These are phyloP conservation scores for Bipolaris oryzae DNA, from an alignment of 2,329 filamentous ascomycete species.

Conservation along the genomic window DNA sequence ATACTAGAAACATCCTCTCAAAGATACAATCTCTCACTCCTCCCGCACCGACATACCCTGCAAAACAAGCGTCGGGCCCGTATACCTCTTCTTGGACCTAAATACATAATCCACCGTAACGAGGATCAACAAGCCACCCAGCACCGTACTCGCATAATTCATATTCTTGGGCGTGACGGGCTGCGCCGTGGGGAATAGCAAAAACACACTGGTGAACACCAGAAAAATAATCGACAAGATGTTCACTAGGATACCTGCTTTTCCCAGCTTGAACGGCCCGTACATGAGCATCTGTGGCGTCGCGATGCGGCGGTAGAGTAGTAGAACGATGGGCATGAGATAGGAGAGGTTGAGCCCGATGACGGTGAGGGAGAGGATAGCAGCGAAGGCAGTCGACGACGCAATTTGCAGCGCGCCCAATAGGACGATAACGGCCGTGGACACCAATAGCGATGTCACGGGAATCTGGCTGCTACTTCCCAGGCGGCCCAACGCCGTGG, in stretches of 20 bases:
- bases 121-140: conserved; percentile 1
- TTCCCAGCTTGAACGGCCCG: conserved; percentile 20
- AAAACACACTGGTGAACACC: conserved; percentile 28
- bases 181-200: conserved; percentile 26
- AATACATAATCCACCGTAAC: conserved; percentile 1
- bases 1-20: neutral
- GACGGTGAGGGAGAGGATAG: conserved; percentile 25
- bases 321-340: conserved; percentile 20
- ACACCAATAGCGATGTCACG: conserved; percentile 18
- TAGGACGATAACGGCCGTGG: conserved; percentile 10
- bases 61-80: neutral
- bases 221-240: conserved; percentile 20
- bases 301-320: conserved; percentile 18
- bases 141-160: conserved; percentile 23
- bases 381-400: conserved; percentile 26
- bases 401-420: conserved; percentile 29
- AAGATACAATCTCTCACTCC: neutral
- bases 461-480: conserved; percentile 26
- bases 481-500: conserved; percentile 18
- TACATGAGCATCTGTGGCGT: conserved; percentile 6
- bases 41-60: neutral
- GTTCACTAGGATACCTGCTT: conserved; percentile 20
- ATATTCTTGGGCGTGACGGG: conserved; percentile 25
- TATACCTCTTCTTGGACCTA: neutral
- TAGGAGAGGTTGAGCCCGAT: conserved; percentile 29